Evolutionary conservation across 768 basidiomycete genomes (phyloP).

Genomic region (Exsudoporus frostii): DNA sequence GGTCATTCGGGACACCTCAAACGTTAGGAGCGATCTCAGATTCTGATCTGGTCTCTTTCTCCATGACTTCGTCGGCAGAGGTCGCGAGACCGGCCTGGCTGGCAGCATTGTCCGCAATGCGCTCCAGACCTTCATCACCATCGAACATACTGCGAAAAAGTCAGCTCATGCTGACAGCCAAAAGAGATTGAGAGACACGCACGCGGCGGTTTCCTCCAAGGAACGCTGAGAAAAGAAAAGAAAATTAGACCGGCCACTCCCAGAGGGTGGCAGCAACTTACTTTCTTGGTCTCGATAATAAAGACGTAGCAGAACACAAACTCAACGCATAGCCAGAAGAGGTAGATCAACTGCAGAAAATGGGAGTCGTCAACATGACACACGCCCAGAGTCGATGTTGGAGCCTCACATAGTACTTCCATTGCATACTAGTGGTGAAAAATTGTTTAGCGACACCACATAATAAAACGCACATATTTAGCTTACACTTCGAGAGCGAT

Average conservation of each 20-base stretch:
- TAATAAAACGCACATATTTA: not conserved
- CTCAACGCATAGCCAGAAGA: constrained; percentile 41
- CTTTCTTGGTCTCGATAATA: constrained; percentile 39
- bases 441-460: not conserved
- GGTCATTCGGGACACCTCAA: not conserved
- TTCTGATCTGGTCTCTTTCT: not conserved
- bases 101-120: not conserved
- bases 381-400: not conserved
- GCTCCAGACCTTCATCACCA: not conserved
- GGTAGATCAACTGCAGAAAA: constrained; percentile 26
- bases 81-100: not conserved
- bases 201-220: constrained; percentile 21
- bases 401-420: constrained; percentile 44
- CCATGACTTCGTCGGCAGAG: not conserved
- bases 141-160: constrained; percentile 13
- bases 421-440: constrained; percentile 28
- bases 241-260: not conserved
- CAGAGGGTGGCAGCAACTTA: constrained; percentile 3
- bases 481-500: constrained; percentile 30
- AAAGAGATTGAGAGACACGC: not conserved
- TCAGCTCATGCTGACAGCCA: not conserved
- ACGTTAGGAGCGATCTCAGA: not conserved
- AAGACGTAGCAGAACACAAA: constrained; percentile 37
- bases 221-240: constrained; percentile 4
- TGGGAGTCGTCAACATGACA: not conserved